Evolutionary conservation across 805 yeast species (phyloP).

Genomic region (Sungouiella blattae): DNA sequence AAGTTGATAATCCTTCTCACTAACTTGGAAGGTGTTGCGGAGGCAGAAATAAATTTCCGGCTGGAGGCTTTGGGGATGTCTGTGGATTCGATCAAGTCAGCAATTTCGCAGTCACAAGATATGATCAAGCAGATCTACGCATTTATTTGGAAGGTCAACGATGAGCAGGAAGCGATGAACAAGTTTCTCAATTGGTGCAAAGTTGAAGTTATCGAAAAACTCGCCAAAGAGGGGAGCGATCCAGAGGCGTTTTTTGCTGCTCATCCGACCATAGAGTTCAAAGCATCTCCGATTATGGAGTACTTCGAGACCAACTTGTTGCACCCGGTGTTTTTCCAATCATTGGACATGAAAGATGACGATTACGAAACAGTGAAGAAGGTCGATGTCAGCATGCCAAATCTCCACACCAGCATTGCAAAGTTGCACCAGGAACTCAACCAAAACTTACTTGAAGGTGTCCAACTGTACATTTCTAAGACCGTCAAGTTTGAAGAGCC

Average conservation of each 20-base stretch:
- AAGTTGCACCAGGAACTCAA: conserved; percentile 4
- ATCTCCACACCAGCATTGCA: conserved; percentile 1
- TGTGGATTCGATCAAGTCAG: conserved; percentile 1
- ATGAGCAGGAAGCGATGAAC: conserved; percentile 45
- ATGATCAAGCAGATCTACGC: conserved; percentile 33
- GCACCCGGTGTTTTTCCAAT: conserved; percentile 8
- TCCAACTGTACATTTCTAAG: conserved; percentile 25
- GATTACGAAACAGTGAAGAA: conserved; percentile 7
- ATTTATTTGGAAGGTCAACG: conserved; percentile 41
- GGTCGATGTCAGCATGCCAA: neutral
- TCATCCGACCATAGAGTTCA: conserved; percentile 13
- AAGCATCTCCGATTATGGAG: conserved; percentile 12
- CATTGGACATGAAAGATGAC: conserved; percentile 4
- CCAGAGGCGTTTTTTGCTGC: conserved; percentile 11
- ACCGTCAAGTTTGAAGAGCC: conserved; percentile 13
- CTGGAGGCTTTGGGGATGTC: conserved; percentile 10
- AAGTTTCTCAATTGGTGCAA: conserved; percentile 45
- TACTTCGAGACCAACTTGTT: conserved; percentile 11
- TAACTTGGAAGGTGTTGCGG: conserved; percentile 35
- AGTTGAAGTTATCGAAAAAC: conserved; percentile 31
- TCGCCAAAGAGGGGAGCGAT: conserved; percentile 36
- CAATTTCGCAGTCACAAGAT: conserved; percentile 15
- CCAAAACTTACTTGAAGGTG: conserved; percentile 19
- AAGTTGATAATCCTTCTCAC: conserved; percentile 46
- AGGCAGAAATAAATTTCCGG: conserved; percentile 6